Evolutionary conservation across 441 rosid genomes (phyloP), one percentile per base, ranked within the genome.

Genomic region (Erysimum pusillum): DNA sequence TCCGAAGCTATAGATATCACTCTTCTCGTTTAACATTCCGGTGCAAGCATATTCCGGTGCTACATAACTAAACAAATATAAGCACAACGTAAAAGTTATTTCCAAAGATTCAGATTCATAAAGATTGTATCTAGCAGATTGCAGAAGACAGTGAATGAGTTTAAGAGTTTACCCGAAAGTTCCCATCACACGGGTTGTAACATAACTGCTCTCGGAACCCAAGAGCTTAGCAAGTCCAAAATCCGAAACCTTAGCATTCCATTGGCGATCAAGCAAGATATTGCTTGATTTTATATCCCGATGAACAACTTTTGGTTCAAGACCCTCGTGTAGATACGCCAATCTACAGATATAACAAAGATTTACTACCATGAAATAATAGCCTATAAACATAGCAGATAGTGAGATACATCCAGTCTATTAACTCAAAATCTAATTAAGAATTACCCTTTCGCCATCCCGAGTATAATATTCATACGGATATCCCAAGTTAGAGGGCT

Each of bases 1-100:
- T 38, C 99, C 99, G 9, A 95, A 93, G 82, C 99, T 95, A 79
- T 95, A 95, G 38, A 91, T 77, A 75, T 95, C 99, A 77, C 99
- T 95, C 82, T 93, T 95, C 85, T 95, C 99, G 45, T 90, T 95
- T 79, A 95, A 83, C 99, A 95, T 95, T 72, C 99, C 99, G 0
- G 98, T 95, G 87, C 96, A 95, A 65, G 99, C 99, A 81, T 95
- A 95, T 76, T 95, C 99, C 31, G 99, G 98, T 56, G 98, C 99
- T 71, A 95, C 98, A 68, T 95, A 95, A 38, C 99, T 95, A 22
- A 60, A 34, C 20, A 61, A 31, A 63, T 12, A 14, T 42, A n/a
- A 25, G 39, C 9, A 9, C 22, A 0, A 15, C 4, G 34, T 49
- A 32, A 51, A 38, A 17, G 34, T 62, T 52, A 63, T 5, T 58